Base-by-base conservation (phyloP, 2,329 filamentous ascomycete genomes). In the Exserohilum turcica region DNA sequence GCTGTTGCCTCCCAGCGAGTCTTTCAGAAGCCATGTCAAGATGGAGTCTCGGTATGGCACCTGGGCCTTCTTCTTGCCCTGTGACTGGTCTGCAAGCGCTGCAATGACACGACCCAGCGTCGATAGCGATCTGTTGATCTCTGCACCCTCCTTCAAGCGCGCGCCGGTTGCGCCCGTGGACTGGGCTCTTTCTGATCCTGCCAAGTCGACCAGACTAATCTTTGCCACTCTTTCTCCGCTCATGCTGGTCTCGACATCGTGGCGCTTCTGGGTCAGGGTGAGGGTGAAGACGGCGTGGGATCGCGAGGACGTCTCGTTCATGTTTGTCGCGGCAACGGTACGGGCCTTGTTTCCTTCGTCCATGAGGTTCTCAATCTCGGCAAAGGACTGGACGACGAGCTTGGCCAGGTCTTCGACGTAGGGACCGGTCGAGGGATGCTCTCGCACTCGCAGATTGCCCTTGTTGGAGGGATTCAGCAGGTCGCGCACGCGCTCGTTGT, bases 251-350 rank as follows among this genome's bases (percentile, higher is more conserved):
- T 97, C 92, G 2, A 84, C 79, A 71, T 99, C 94, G 71, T 89
- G 89, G 56, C 90, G 87, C 75, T 97, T 97, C 74, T 99, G 94
- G 0, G 92, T 96, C 40, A 99, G 80, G 69, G 93, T 97, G 48
- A 99, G 81, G 16, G 95, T 99, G 74, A 99, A 99, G 45, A 99
- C 95, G 35, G 94, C 94, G 76, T 99, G 94, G 73, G 93, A 97
- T 80, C 94, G 88, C 84, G 92, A 96, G 55, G 92, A 97, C 0
- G 95, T 99, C 77, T 97, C 94, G 81, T 99, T 99, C 94, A 99
- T 99, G 83, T 97, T 99, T 33, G 94, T 99, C 6, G 94, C 94
- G 3, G 94, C 94, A 33, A 99, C 94, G 0, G 94, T 99, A 80
- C 94, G 85, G 29, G 94, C 94, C 78, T 99, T 99, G 81, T 99